phyloP scores from a whole-genome alignment of 495 filamentous ascomycete genomes.

The Penicillium lagena region DNA sequence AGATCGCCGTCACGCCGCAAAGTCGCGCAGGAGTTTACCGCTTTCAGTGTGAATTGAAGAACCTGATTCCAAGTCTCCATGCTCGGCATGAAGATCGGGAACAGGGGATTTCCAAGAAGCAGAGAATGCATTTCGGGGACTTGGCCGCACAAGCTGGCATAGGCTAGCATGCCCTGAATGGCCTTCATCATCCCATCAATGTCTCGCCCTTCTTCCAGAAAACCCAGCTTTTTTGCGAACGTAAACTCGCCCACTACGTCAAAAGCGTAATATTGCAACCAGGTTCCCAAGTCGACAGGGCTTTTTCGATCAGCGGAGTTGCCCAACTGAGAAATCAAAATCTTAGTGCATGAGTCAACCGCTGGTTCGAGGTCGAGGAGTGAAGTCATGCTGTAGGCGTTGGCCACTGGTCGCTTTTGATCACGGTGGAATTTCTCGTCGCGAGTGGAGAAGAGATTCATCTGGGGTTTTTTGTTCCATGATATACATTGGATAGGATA shows the following conservation, averaged over 20 bases:
- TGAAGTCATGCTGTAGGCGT: constrained; percentile 25
- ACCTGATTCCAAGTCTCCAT: constrained; percentile 30
- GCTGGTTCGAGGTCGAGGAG: constrained; percentile 25
- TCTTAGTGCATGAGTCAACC: constrained; percentile 24
- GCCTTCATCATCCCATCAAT: constrained; percentile 29
- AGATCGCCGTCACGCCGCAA: constrained; percentile 30
- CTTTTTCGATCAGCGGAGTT: constrained; percentile 9
- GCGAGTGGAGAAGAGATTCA: constrained; percentile 29
- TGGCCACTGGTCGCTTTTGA: constrained; percentile 22
- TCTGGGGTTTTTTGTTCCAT: constrained; percentile 22
- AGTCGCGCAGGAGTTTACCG: constrained; percentile 15
- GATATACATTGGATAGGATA: constrained; percentile 32
- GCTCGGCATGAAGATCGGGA: constrained; percentile 27
- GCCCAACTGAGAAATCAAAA: constrained; percentile 17
- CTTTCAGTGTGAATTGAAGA: constrained; percentile 19
- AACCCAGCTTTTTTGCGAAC: constrained; percentile 32
- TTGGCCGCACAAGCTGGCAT: constrained; percentile 22
- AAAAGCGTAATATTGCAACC: constrained; percentile 44
- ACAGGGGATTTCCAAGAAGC: constrained; percentile 26
- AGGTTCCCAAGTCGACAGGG: constrained; percentile 29
- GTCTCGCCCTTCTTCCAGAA: constrained; percentile 32
- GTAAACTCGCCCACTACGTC: constrained; percentile 35
- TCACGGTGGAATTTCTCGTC: constrained; percentile 19
- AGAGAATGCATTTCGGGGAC: constrained; percentile 23
- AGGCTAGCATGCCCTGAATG: constrained; percentile 17